Evolutionary conservation across 768 basidiomycete genomes (phyloP).

Genomic region (Hebeloma cylindrosporum): DNA sequence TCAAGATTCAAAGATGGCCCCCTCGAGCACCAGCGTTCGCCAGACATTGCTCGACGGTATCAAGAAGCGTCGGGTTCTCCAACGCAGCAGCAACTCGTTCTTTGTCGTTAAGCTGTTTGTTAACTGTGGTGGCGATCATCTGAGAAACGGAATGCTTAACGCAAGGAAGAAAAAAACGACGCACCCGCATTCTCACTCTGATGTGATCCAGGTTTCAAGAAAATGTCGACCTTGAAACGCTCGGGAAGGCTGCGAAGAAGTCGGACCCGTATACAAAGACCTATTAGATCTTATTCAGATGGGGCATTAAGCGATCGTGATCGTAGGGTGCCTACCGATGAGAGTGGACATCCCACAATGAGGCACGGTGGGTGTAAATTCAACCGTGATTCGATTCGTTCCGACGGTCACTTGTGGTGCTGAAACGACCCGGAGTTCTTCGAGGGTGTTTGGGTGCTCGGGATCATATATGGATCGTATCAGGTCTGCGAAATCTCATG

Average conservation of each 20-base stretch:
- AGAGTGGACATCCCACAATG: slow-evolving; percentile 98
- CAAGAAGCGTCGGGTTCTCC: slow-evolving; percentile 84
- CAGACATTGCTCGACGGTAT: slow-evolving; percentile 77
- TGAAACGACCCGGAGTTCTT: slow-evolving; percentile 94
- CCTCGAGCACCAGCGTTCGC: slow-evolving; percentile 31
- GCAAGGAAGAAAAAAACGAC: slow-evolving; percentile 27
- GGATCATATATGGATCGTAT: slow-evolving; percentile 93
- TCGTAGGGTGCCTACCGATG: slow-evolving; percentile 60
- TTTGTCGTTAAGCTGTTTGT: slow-evolving; percentile 99
- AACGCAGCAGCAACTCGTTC: slow-evolving; percentile 96
- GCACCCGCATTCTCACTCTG: slow-evolving; percentile 88
- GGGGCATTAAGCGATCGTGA: slow-evolving; percentile 2
- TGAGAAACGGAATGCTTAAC: not conserved
- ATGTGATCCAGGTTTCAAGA: slow-evolving; percentile 91
- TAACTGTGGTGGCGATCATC: slow-evolving; percentile 29
- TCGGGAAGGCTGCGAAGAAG: slow-evolving; percentile 86
- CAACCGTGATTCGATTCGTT: slow-evolving; percentile 73
- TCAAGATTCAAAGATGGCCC: slow-evolving; percentile 8
- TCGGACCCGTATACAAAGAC: slow-evolving; percentile 93
- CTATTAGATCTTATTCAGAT: slow-evolving; percentile 36
- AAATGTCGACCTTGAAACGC: slow-evolving; percentile 93
- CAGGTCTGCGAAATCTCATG: slow-evolving; percentile 56
- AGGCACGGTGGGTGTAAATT: slow-evolving; percentile 97
- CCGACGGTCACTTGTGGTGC: slow-evolving; percentile 70
- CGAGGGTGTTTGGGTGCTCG: slow-evolving; percentile 91